These are phyloP conservation scores for Tillandsia leiboldiana DNA, from an alignment of 176 grass and related monocot species.

Conservation along the genomic window DNA sequence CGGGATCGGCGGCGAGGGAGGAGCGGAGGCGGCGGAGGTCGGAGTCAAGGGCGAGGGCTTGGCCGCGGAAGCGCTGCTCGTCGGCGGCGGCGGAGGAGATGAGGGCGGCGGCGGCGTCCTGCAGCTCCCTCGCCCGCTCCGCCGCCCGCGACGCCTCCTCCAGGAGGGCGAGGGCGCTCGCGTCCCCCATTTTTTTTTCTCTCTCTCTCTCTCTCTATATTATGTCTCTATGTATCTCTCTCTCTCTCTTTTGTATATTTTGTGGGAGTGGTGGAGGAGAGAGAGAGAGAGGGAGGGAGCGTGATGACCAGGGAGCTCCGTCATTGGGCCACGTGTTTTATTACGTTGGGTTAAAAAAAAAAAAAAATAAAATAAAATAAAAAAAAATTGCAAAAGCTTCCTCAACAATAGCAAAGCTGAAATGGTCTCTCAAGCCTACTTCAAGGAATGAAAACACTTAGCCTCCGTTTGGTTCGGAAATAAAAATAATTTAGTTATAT, in stretches of 20 bases:
- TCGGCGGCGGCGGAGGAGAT: constrained; percentile 48
- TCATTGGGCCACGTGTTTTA: neutral
- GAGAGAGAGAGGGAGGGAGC: neutral
- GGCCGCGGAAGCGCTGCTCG: constrained; percentile 73
- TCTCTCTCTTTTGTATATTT: neutral
- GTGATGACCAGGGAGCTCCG: neutral
- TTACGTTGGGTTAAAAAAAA: neutral
- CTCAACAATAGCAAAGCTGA: too few relatives aligned
- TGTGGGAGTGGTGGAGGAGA: neutral
- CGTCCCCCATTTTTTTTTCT: constrained; percentile 20
- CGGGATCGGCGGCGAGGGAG: constrained; percentile 3
- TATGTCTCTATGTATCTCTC: neutral
- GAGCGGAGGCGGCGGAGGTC: constrained; percentile 52
- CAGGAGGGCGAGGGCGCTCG: constrained; percentile 16
- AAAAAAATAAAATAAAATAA: too few relatives aligned
- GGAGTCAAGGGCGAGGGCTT: constrained; percentile 45
- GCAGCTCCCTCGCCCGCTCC: constrained; percentile 78
- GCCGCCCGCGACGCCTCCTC: constrained; percentile 49
- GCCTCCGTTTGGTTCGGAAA: too few relatives aligned
- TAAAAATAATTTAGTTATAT: too few relatives aligned
- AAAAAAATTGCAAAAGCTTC: too few relatives aligned
- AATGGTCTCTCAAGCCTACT: too few relatives aligned
- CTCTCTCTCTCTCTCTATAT: neutral
- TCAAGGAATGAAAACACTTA: too few relatives aligned
- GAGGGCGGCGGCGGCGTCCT: constrained; percentile 64